Percentiles rank a stretch among this genome's conserved stretches.
Conservation (phyloP, 208 protist genomes). For the Trypanosoma avium region DNA sequence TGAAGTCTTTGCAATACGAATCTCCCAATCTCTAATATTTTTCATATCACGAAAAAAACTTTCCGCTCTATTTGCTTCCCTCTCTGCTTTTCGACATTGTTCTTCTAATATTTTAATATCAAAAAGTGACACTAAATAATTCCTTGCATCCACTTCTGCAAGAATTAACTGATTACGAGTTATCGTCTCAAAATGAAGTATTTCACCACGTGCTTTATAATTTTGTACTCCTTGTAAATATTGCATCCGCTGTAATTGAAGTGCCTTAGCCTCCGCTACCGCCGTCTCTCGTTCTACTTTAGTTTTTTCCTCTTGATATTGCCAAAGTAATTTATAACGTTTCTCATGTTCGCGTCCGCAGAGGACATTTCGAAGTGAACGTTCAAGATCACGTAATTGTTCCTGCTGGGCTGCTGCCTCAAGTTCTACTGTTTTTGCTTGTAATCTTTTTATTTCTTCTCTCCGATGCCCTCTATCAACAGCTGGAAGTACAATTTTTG, state of each 20-base stretch:
- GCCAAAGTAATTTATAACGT: slow-evolving; percentile 25
- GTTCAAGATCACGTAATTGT: slow-evolving; percentile 19
- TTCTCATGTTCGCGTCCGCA: slow-evolving; percentile 27
- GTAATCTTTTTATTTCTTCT: slow-evolving; percentile 10
- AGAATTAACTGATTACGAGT: slow-evolving; percentile 3
- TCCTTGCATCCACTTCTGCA: slow-evolving; percentile 14
- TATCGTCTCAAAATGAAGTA: slow-evolving; percentile 25
- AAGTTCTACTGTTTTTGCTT: background rate
- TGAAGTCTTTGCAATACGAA: slow-evolving; percentile 15
- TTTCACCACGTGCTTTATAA: slow-evolving; percentile 18
- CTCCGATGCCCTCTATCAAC: background rate
- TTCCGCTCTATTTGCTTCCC: slow-evolving; percentile 16
- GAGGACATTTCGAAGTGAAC: slow-evolving; percentile 6
- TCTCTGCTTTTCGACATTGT: background rate
- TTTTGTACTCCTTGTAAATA: slow-evolving; percentile 21
- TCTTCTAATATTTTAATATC: slow-evolving; percentile 13
- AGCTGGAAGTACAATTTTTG: background rate
- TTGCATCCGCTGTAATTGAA: slow-evolving; percentile 6
- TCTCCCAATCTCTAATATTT: slow-evolving; percentile 21
- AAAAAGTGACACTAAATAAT: slow-evolving; percentile 6
- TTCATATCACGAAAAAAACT: slow-evolving; percentile 3
- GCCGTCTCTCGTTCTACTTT: slow-evolving; percentile 9
- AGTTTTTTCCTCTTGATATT: slow-evolving; percentile 27
- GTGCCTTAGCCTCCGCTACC: background rate
- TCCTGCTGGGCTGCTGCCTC: slow-evolving; percentile 5